These are phyloP conservation scores for Heliamphora exappendiculata DNA, from an alignment of 148 eudicot species.

Conservation along the genomic window DNA sequence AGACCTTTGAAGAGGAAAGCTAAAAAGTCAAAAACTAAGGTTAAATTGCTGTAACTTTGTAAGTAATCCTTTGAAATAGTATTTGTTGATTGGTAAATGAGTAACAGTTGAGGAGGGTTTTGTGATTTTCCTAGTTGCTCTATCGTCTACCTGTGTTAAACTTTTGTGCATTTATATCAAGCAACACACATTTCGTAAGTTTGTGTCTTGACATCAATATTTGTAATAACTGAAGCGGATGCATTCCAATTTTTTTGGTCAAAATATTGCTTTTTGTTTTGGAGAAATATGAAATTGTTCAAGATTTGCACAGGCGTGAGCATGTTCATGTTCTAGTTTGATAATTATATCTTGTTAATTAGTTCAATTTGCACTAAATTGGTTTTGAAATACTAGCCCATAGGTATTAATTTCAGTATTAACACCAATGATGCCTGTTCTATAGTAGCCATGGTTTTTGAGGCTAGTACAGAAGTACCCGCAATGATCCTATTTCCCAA, in stretches of 20 bases:
- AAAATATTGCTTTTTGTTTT: not conserved
- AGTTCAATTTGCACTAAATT: not conserved
- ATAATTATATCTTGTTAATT: not conserved
- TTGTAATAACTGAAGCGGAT: conserved; percentile 6
- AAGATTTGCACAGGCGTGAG: no score
- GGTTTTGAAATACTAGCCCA: not conserved
- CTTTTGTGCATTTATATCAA: not conserved
- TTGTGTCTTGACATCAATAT: not conserved
- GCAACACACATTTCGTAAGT: not conserved
- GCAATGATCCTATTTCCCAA: not conserved
- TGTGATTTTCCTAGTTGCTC: not conserved
- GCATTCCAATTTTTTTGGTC: not conserved
- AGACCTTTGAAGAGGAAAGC: conserved; percentile 43
- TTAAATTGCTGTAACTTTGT: conserved; percentile 18
- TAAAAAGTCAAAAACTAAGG: conserved; percentile 25
- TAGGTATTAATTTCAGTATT: not conserved
- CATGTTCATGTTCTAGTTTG: not conserved
- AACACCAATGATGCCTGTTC: not conserved
- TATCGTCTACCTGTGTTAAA: not conserved
- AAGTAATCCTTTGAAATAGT: conserved; percentile 5
- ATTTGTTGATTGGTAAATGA: not conserved
- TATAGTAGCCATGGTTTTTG: not conserved
- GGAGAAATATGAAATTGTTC: no score
- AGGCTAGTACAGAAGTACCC: not conserved
- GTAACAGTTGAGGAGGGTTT: not conserved